Conservation (phyloP, 164 flowering plant species). For the Magnolia changhungtana region DNA sequence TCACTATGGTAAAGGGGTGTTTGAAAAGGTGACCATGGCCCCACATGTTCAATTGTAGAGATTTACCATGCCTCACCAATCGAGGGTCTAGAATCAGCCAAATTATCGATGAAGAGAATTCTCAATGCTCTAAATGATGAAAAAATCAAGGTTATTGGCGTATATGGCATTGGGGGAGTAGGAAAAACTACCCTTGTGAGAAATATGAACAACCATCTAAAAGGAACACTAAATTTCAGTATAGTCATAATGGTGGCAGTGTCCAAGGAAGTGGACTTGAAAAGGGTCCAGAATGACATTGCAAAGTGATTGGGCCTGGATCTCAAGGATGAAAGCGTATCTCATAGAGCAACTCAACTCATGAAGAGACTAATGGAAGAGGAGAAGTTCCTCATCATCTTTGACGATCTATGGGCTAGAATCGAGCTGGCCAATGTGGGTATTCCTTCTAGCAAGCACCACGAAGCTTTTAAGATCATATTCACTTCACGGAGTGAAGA, state of each 20-base stretch:
- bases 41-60: not conserved
- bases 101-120: not conserved
- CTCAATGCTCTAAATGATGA: constrained; percentile 5
- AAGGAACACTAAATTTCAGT: not conserved
- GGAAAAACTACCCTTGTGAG: constrained; percentile 5
- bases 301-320: not conserved
- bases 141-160: not conserved
- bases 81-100: not conserved
- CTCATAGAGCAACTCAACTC: not conserved
- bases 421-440: constrained; percentile 9
- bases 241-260: not conserved
- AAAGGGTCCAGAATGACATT: not conserved
- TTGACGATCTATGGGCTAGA: constrained; percentile 16
- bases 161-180: constrained; percentile 13
- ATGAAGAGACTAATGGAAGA: not conserved
- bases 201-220: not conserved
- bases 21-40: not conserved
- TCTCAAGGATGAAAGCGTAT: not conserved
- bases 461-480: constrained; percentile 9
- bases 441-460: not conserved
- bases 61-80: not conserved
- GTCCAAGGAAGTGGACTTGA: not conserved
- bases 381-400: constrained; percentile 7
- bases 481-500: constrained; percentile 1
- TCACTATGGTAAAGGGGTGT: not conserved